Conservation (phyloP, 305 asterid genomes). For the Fraxinus sp. region DNA sequence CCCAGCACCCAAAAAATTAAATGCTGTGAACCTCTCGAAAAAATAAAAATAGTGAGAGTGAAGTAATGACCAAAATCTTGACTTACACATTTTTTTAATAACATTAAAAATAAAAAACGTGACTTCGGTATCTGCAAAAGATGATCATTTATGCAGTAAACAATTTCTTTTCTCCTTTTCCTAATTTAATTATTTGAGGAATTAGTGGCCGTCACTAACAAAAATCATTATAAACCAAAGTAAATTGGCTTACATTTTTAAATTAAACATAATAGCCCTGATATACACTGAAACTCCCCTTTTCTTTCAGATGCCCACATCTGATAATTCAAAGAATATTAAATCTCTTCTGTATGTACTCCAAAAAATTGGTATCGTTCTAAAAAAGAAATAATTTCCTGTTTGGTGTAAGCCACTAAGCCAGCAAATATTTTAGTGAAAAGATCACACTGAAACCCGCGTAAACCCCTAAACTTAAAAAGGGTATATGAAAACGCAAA, state of each 20-base stretch:
- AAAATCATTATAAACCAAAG: neutral
- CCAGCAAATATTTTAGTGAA: neutral
- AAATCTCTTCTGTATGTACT: neutral
- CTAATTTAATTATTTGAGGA: neutral
- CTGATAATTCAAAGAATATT: neutral
- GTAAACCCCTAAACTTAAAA: constrained; percentile 20
- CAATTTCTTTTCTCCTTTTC: neutral
- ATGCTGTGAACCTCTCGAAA: neutral
- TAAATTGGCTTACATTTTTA: too few species aligned
- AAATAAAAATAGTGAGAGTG: neutral
- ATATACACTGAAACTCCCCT: neutral
- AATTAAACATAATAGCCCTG: neutral
- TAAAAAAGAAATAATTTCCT: neutral
- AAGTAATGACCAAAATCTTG: neutral
- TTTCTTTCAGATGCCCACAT: neutral
- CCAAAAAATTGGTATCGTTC: neutral
- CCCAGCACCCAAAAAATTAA: neutral
- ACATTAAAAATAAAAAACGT: too few species aligned
- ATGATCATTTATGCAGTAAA: too few species aligned
- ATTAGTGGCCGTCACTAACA: neutral
- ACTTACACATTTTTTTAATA: neutral
- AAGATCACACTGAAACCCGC: constrained; percentile 5
- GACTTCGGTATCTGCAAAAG: neutral
- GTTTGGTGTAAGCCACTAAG: neutral
- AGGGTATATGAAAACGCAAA: neutral